Percentiles rank a stretch among this genome's conserved stretches.
Conservation (phyloP, 2,329 filamentous ascomycete genomes). For the Sporothrix phasma region DNA sequence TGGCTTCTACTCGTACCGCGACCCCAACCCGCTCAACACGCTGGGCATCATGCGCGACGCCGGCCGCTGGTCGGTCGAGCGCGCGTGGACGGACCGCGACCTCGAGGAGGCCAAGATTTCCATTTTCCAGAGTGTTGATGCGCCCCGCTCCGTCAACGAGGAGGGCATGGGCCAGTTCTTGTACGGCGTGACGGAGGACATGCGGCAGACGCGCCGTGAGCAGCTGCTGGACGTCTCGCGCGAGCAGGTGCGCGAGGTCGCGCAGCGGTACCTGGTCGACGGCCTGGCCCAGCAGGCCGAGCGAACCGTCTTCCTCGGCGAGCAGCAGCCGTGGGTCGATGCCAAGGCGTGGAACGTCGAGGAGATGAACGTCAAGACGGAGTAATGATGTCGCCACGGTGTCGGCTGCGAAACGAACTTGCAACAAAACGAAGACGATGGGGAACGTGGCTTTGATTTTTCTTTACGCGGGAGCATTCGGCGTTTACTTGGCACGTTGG, state of each 20-base stretch:
- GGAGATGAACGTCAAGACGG: constrained; percentile 58
- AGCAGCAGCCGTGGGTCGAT: constrained; percentile 72
- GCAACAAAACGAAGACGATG: background rate
- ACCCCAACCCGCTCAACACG: constrained; percentile 87
- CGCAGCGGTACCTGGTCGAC: constrained; percentile 71
- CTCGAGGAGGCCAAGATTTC: constrained; percentile 93
- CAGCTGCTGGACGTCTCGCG: constrained; percentile 77
- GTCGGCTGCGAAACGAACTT: background rate
- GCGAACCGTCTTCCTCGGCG: constrained; percentile 65
- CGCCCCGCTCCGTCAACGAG: constrained; percentile 73
- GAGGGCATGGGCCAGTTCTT: constrained; percentile 84
- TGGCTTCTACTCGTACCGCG: constrained; percentile 92
- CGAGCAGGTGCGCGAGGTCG: constrained; percentile 68
- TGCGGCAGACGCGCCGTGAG: constrained; percentile 77
- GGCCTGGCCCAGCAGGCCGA: constrained; percentile 49
- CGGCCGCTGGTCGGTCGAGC: constrained; percentile 65
- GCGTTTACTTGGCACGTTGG: constrained; percentile 8
- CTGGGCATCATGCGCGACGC: constrained; percentile 74
- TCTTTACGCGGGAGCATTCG: background rate
- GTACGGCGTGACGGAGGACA: constrained; percentile 73
- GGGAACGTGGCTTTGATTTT: background rate
- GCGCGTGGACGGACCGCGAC: constrained; percentile 71
- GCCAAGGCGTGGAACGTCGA: constrained; percentile 60
- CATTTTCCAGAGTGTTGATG: constrained; percentile 86
- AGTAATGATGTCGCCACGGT: constrained; percentile 26